These are phyloP conservation scores for Apiospora pterosperma DNA, from an alignment of 2,329 filamentous ascomycete genomes.

Conservation along the genomic window DNA sequence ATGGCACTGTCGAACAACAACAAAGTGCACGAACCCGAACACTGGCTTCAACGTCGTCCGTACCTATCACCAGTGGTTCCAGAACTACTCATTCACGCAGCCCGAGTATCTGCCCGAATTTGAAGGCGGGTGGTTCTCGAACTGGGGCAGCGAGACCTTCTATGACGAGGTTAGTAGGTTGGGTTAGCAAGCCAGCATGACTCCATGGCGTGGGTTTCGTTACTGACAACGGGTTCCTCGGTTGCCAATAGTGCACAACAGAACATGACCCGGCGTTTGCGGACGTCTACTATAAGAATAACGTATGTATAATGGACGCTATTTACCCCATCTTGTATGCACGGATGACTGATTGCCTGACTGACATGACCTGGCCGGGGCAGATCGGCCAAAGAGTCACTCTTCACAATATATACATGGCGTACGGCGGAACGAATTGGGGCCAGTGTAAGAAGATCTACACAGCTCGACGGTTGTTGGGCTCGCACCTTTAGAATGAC, in stretches of 20 bases:
- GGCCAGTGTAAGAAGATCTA: slow-evolving; percentile 35
- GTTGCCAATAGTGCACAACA: neutral
- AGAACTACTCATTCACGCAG: slow-evolving; percentile 51
- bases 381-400: slow-evolving; percentile 45
- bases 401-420: slow-evolving; percentile 48
- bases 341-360: too few species aligned
- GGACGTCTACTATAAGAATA: slow-evolving; percentile 55
- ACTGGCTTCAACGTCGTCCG: slow-evolving; percentile 46
- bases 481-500: neutral
- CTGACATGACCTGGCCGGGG: too few species aligned
- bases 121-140: slow-evolving; percentile 50
- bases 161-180: slow-evolving; percentile 39
- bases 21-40: slow-evolving; percentile 42
- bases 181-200: too few species aligned
- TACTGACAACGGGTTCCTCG: neutral
- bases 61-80: slow-evolving; percentile 55
- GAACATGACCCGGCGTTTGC: slow-evolving; percentile 40
- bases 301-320: slow-evolving; percentile 25
- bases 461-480: neutral
- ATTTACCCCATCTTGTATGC: neutral
- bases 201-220: too few species aligned
- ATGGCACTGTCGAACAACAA: too few species aligned
- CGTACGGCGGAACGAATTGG: slow-evolving; percentile 55
- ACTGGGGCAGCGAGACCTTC: slow-evolving; percentile 46
- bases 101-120: slow-evolving; percentile 52